Conservation (phyloP, 345 rosid species). For the Sisymbrium altissimum region DNA sequence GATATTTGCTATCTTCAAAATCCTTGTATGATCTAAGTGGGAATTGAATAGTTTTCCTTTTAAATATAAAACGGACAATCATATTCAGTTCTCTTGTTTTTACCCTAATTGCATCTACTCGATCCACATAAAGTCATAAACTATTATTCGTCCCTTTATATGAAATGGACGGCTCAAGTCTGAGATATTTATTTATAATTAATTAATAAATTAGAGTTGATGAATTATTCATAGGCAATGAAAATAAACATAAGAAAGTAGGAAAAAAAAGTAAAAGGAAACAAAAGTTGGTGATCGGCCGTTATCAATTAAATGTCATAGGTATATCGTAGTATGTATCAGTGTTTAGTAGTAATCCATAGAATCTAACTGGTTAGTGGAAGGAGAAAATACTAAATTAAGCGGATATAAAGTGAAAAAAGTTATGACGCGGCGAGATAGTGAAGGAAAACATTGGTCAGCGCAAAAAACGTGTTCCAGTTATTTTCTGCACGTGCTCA, state of each 20-base stretch:
- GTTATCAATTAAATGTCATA: neutral
- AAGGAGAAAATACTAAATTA: neutral
- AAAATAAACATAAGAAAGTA: neutral
- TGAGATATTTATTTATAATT: neutral
- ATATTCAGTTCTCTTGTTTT: too few relatives aligned
- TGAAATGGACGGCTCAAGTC: neutral
- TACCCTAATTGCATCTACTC: too few relatives aligned
- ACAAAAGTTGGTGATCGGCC: constrained; percentile 7
- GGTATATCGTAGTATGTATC: too few relatives aligned
- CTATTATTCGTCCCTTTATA: too few relatives aligned
- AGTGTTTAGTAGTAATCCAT: constrained; percentile 8
- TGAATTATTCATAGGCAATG: neutral
- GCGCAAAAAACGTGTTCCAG: constrained; percentile 24
- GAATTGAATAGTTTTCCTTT: too few relatives aligned
- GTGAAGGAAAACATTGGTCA: constrained; percentile 4
- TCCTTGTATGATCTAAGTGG: too few relatives aligned
- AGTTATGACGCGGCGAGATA: constrained; percentile 11
- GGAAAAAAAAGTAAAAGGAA: neutral
- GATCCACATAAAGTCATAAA: too few relatives aligned
- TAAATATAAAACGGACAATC: too few relatives aligned
- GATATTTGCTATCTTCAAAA: too few relatives aligned
- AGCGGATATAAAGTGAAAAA: constrained; percentile 18
- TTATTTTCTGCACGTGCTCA: constrained; percentile 7
- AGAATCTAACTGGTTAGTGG: constrained; percentile 4
- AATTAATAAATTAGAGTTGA: neutral